Conservation (phyloP, 345 rosid species). For the Euphorbia lathyris region DNA sequence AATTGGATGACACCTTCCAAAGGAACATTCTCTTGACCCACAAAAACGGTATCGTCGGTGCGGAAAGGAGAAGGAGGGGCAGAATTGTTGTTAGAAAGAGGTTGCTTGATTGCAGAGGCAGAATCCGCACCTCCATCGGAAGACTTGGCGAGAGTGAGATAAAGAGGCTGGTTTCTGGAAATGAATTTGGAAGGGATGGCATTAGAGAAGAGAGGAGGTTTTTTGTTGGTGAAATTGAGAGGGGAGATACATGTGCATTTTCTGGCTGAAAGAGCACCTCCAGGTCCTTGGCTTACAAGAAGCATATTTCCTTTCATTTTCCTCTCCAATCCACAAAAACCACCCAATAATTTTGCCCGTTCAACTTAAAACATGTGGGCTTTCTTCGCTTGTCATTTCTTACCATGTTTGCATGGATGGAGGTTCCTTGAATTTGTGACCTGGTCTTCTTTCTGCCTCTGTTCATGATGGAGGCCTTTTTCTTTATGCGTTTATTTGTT, state of each 20-base stretch:
- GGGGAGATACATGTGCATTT: conserved; percentile 25
- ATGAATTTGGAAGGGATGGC: conserved; percentile 23
- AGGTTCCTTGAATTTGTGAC: too few species aligned
- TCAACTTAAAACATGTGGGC: background rate
- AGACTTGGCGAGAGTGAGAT: conserved; percentile 51
- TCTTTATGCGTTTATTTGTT: too few species aligned
- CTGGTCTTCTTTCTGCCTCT: too few species aligned
- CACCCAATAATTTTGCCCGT: background rate
- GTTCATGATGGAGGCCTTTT: too few species aligned
- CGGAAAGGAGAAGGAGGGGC: conserved; percentile 25
- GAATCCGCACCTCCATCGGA: conserved; percentile 59
- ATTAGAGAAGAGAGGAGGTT: conserved; percentile 22
- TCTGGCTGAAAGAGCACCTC: conserved; percentile 46
- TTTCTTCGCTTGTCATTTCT: background rate
- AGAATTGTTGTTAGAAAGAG: conserved; percentile 15
- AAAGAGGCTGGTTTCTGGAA: conserved; percentile 18
- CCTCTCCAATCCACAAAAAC: background rate
- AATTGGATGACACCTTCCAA: conserved; percentile 91
- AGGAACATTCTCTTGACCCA: conserved; percentile 63
- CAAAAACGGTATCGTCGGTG: conserved; percentile 44
- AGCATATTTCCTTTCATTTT: conserved; percentile 33
- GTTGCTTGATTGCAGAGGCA: conserved; percentile 33
- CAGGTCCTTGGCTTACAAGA: conserved; percentile 45
- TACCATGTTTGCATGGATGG: background rate
- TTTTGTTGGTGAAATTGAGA: conserved; percentile 34